These are phyloP conservation scores for Calonectria henricotiae DNA, from an alignment of 2,329 filamentous ascomycete genomes.

Conservation along the genomic window DNA sequence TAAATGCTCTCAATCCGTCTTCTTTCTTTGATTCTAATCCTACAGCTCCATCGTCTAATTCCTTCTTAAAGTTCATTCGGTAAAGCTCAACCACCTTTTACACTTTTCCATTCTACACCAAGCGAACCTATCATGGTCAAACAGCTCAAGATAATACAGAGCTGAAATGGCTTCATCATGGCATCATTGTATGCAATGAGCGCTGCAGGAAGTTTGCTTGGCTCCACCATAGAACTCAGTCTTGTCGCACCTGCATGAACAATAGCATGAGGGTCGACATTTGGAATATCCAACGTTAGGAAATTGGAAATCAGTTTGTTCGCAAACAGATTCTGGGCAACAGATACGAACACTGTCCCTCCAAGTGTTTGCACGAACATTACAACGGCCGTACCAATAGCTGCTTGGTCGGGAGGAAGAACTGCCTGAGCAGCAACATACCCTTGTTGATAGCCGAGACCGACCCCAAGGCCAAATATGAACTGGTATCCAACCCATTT, in stretches of 20 bases:
- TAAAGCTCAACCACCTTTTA: conserved; percentile 39
- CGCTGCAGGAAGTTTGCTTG: neutral
- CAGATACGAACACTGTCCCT: conserved; percentile 29
- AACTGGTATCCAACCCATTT: conserved; percentile 32
- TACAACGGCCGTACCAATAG: conserved; percentile 30
- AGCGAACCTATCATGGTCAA: conserved; percentile 23
- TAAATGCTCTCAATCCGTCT: neutral
- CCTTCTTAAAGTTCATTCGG: neutral
- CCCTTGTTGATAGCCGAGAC: conserved; percentile 30
- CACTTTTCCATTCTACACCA: conserved; percentile 35
- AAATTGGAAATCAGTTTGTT: conserved; percentile 22
- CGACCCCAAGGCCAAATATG: conserved; percentile 27
- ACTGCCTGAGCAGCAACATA: conserved; percentile 28
- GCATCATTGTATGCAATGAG: conserved; percentile 28
- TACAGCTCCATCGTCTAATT: neutral
- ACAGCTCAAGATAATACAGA: conserved; percentile 26
- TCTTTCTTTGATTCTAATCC: too few species aligned
- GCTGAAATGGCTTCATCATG: conserved; percentile 15
- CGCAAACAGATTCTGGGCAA: conserved; percentile 31
- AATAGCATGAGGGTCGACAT: conserved; percentile 25
- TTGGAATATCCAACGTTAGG: conserved; percentile 16
- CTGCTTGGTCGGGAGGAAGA: conserved; percentile 12
- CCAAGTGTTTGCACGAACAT: conserved; percentile 33
- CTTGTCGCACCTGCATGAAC: conserved; percentile 30
- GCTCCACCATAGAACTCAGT: conserved; percentile 24